phyloP scores from a whole-genome alignment of 192 early-diverging fungal genomes.

The Linnemannia exigua region DNA sequence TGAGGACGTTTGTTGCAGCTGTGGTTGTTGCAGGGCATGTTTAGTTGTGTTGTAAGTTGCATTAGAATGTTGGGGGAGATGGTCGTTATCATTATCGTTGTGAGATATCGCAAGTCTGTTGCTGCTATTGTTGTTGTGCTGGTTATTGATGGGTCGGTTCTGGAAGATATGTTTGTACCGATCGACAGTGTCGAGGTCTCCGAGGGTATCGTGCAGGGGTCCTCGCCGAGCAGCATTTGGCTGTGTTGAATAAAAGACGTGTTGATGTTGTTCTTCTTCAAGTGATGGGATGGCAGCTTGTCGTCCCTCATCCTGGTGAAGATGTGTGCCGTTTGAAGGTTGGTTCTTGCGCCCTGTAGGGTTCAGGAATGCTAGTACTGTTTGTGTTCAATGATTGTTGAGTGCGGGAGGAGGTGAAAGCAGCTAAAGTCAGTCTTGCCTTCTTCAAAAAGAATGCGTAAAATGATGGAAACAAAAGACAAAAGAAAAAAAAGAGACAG shows the following conservation, averaged over 20 bases:
- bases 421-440: background rate
- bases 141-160: conserved; percentile 37
- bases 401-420: background rate
- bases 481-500: background rate
- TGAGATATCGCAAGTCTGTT: conserved; percentile 4
- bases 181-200: conserved; percentile 12
- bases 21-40: conserved; percentile 2
- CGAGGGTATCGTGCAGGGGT: background rate
- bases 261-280: background rate
- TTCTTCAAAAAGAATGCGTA: background rate
- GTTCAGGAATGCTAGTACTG: conserved; percentile 51
- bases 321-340: background rate
- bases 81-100: conserved; percentile 2
- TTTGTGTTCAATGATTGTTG: background rate
- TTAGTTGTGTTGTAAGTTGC: background rate
- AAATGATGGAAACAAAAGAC: background rate
- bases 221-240: conserved; percentile 14
- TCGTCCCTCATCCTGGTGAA: background rate
- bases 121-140: background rate
- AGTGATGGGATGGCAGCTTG: background rate
- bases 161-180: conserved; percentile 33
- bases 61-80: background rate
- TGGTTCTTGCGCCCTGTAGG: conserved; percentile 28
- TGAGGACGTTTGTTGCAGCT: background rate
- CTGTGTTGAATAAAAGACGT: conserved; percentile 4